phyloP scores from a whole-genome alignment of 331 rosid species.

The Telfairia occidentalis region DNA sequence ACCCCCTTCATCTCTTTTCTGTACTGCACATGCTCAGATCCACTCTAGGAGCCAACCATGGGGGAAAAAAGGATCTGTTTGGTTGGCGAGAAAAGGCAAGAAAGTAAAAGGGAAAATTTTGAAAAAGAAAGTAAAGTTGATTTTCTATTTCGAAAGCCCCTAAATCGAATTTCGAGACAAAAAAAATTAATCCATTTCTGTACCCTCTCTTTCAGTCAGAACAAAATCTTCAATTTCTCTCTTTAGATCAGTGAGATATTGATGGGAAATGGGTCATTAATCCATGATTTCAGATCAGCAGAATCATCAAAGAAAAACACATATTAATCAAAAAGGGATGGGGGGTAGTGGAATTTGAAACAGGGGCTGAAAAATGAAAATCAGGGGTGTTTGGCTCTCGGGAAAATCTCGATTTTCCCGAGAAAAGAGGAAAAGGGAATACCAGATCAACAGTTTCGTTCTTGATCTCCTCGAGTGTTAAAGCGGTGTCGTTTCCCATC shows the following conservation, averaged over 20 bases:
- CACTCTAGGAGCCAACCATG: conserved; percentile 1
- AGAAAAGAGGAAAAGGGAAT: neutral
- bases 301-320: neutral
- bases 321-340: neutral
- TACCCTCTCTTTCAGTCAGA: neutral
- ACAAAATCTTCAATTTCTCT: neutral
- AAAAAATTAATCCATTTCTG: neutral
- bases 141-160: neutral
- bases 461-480: conserved; percentile 11
- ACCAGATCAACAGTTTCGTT: conserved; percentile 4
- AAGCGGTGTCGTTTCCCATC: conserved; percentile 10
- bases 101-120: neutral
- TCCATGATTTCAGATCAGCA: neutral
- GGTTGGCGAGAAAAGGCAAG: conserved; percentile 16
- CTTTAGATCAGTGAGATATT: neutral
- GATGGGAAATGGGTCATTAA: neutral
- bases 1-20: neutral
- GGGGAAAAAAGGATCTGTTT: conserved; percentile 12
- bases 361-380: neutral
- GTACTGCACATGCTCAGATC: conserved; percentile 28
- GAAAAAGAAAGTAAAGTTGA: neutral
- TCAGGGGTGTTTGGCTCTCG: neutral
- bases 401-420: neutral
- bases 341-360: neutral
- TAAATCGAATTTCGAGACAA: neutral